Percentiles rank a stretch among this genome's conserved stretches.
Evolutionary conservation across 2,329 filamentous ascomycete genomes (phyloP).

Genomic region (Cordyceps tenuipes): DNA sequence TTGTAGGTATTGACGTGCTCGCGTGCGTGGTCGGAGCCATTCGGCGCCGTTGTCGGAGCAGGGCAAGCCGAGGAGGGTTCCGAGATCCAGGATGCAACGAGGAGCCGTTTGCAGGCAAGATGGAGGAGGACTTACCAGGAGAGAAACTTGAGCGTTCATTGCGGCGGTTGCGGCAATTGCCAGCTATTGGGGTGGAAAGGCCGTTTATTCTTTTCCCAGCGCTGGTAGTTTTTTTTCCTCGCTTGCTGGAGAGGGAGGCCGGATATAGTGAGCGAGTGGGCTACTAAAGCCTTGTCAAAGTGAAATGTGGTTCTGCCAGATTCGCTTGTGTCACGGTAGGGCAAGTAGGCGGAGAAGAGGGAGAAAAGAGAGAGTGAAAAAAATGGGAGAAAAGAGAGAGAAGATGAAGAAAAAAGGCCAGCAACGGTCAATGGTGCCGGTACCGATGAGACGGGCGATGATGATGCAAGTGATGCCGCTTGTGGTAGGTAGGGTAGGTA

Average conservation of each 20-base stretch:
- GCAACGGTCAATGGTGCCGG: neutral
- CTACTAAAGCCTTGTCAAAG: neutral
- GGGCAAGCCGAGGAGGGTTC: conserved; percentile 6
- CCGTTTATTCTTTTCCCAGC: neutral
- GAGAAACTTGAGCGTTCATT: conserved; percentile 51
- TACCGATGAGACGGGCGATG: neutral
- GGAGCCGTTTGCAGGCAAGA: conserved; percentile 1
- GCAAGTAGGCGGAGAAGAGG: no score
- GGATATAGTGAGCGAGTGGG: neutral
- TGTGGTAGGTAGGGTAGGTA: neutral
- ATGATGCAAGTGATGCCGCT: no score
- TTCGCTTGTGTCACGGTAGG: neutral
- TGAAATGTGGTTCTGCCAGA: neutral
- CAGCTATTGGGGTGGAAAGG: neutral
- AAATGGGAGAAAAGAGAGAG: neutral
- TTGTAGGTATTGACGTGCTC: neutral
- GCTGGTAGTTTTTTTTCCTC: neutral
- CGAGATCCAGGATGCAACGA: neutral
- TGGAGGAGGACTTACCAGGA: conserved; percentile 39
- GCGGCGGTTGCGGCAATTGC: conserved; percentile 14
- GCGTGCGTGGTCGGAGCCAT: neutral
- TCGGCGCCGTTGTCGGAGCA: conserved; percentile 7
- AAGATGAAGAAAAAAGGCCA: neutral
- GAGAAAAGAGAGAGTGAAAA: neutral
- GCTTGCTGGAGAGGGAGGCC: neutral